A percentile compares a stretch with the other conserved stretches of the same genome.
Evolutionary conservation across 129 eudicot genomes (phyloP).

Genomic region (Centella asiatica): DNA sequence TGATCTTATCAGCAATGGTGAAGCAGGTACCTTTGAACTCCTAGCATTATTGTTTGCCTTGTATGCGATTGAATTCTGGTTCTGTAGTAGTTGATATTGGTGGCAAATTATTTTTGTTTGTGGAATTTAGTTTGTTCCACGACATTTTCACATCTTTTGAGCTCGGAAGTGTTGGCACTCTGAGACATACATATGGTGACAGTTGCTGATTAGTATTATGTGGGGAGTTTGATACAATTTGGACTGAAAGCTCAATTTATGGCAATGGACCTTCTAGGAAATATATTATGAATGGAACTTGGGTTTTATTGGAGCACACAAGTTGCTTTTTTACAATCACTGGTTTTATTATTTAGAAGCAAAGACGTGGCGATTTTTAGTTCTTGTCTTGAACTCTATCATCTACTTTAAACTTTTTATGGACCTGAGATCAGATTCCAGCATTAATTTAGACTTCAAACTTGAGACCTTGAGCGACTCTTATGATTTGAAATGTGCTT

Average conservation of each 20-base stretch:
- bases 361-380: no score
- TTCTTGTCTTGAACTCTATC: background rate
- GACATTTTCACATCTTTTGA: background rate
- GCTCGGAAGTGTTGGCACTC: background rate
- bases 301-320: background rate
- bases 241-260: background rate
- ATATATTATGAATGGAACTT: background rate
- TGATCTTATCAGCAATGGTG: conserved; percentile 77
- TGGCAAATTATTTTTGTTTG: background rate
- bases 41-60: background rate
- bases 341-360: background rate
- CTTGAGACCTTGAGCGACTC: no score
- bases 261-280: background rate
- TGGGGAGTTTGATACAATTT: background rate
- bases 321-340: background rate
- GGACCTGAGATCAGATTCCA: no score
- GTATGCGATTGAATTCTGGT: background rate
- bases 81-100: background rate
- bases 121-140: background rate
- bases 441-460: no score
- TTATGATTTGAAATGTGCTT: no score
- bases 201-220: background rate
- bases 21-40: conserved; percentile 38
- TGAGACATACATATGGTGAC: background rate
- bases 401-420: no score